Base-by-base conservation (phyloP, 176 grass and related monocot species). In the Melocanna baccifera region DNA sequence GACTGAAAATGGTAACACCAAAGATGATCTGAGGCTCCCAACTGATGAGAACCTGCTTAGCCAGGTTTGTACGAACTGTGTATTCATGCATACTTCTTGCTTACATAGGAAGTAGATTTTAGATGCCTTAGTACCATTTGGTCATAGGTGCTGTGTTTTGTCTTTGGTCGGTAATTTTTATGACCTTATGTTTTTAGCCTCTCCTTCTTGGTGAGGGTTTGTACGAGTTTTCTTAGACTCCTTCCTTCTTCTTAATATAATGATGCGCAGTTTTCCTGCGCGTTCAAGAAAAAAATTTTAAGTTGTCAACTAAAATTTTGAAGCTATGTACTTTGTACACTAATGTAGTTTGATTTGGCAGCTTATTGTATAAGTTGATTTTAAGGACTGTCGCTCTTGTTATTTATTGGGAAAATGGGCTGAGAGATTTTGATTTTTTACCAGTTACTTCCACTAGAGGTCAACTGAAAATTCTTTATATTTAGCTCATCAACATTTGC, bases 1-100 rank as follows among this genome's bases (percentile, higher is more conserved):
- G 26, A 88, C 82, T 78, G 89, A 88, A 57, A 88, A 82, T 85
- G 89, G 85, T 46, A 88, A 85, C 62, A 91, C 85, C 36, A 85
- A 91, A 59, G 89, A 91, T 74, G 82, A 91, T 30, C 55, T 88
- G 51, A 85, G 30, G 77, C 85, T 91, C 46, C 89, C 86, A 39
- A 88, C 89, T 73, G 85, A 85, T 59, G 89, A 91, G 0, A 57
- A 1, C 61, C 81, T 88, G 25, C 89, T 81, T 70, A 20, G 7
- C 76, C 76, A 88, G 81, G 89, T 88, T 66, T 53, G 43, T 72
- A n/a, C 1, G 10, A 50, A 5, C 20, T 2, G 32, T 16, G 23
- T 19, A 15, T 86, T 46, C 0, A 4, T 48, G 0, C 65, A 56
- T 12, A 55, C 1, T 67, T 51, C 12, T 51, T 47, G 10, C 48